Conservation (phyloP, 2,329 filamentous ascomycete species). For the Aureobasidium sp. region DNA sequence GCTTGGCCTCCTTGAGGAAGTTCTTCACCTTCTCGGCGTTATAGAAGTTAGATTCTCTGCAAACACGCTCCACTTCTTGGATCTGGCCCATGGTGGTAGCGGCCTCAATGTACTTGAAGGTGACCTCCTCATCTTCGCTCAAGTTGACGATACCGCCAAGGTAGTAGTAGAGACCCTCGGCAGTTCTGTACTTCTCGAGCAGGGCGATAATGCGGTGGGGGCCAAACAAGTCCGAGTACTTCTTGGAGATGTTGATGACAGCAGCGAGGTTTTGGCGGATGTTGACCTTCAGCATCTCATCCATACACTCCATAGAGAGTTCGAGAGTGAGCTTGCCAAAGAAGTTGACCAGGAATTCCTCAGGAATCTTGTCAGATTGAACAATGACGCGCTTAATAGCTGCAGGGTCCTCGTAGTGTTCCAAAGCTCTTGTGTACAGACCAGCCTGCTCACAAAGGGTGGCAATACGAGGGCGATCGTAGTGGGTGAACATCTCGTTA, state of each 20-base stretch:
- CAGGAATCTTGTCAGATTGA: conserved; percentile 77
- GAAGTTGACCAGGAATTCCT: conserved; percentile 86
- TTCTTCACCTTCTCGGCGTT: conserved; percentile 97
- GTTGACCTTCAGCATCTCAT: conserved; percentile 93
- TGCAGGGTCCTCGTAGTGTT: conserved; percentile 87
- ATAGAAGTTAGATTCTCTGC: conserved; percentile 74
- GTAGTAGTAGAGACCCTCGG: conserved; percentile 96
- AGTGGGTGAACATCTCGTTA: conserved; percentile 98
- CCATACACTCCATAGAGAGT: conserved; percentile 85
- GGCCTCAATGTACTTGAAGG: conserved; percentile 99
- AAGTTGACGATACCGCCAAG: conserved; percentile 96
- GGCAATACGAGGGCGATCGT: conserved; percentile 83
- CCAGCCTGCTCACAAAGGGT: conserved; percentile 89
- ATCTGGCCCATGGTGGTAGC: conserved; percentile 90
- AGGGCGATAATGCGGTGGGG: conserved; percentile 82
- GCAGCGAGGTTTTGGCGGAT: conserved; percentile 95
- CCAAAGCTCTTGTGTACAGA: conserved; percentile 61
- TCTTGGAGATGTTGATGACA: conserved; percentile 91
- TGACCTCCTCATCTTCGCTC: conserved; percentile 87
- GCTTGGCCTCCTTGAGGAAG: conserved; percentile 92
- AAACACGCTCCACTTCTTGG: conserved; percentile 94
- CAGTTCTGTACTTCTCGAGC: conserved; percentile 95
- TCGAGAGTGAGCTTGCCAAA: conserved; percentile 94
- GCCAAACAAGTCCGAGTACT: conserved; percentile 92
- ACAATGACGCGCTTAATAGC: conserved; percentile 84